A percentile compares a stretch with the other conserved stretches of the same genome.
Evolutionary conservation across 2,329 filamentous ascomycete species (phyloP).

Genomic region (Thermothelomyces thermophilus): DNA sequence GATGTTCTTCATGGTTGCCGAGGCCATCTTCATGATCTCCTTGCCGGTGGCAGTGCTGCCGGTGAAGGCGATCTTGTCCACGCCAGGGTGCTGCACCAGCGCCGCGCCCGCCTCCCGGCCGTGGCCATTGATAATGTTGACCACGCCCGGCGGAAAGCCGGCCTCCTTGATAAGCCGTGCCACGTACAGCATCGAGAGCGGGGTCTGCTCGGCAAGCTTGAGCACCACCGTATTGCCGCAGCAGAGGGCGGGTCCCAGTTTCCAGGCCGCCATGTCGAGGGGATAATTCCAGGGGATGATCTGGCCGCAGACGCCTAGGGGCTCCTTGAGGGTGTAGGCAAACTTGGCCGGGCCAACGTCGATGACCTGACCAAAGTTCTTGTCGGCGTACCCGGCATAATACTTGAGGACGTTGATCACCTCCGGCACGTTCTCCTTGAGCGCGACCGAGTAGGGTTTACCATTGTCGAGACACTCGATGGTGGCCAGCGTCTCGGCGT

Average conservation of each 20-base stretch:
- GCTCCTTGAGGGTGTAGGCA: constrained; percentile 70
- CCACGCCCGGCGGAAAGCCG: constrained; percentile 67
- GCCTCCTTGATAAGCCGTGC: constrained; percentile 62
- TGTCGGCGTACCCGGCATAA: constrained; percentile 75
- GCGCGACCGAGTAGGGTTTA: constrained; percentile 62
- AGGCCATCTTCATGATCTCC: constrained; percentile 65
- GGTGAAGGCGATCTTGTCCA: constrained; percentile 68
- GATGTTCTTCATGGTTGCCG: constrained; percentile 54
- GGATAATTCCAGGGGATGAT: constrained; percentile 84
- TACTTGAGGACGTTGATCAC: constrained; percentile 53
- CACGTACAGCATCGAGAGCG: constrained; percentile 55
- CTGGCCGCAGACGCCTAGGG: constrained; percentile 67
- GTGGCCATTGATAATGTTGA: constrained; percentile 66
- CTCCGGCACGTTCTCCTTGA: constrained; percentile 55
- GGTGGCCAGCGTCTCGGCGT: constrained; percentile 45
- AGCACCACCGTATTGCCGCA: constrained; percentile 58
- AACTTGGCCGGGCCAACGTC: constrained; percentile 63
- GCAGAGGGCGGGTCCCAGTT: constrained; percentile 63
- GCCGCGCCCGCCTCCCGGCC: constrained; percentile 60
- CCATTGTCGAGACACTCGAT: constrained; percentile 75
- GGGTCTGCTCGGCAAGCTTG: constrained; percentile 60
- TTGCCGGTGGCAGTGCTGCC: constrained; percentile 62
- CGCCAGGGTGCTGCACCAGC: constrained; percentile 54
- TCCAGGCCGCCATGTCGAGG: constrained; percentile 69
- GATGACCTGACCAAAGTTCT: constrained; percentile 72